phyloP scores from a whole-genome alignment of 192 early-diverging fungal genomes.

The Backusella australiensis region DNA sequence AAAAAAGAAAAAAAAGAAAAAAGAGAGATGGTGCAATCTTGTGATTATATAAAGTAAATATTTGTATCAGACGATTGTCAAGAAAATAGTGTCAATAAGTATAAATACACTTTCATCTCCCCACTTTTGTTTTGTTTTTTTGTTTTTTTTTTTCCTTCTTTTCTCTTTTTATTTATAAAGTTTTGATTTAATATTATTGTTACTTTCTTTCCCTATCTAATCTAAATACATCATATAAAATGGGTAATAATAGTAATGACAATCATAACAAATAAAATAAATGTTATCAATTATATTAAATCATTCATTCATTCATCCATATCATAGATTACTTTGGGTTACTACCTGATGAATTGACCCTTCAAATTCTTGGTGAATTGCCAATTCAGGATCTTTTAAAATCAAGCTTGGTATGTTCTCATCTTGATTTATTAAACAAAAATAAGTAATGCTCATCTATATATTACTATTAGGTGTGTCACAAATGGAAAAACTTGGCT shows the following conservation, averaged over 20 bases:
- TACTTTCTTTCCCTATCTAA: neutral
- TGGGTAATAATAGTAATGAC: neutral
- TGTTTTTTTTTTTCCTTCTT: neutral
- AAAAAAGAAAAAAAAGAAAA: no score
- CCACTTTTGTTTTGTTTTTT: neutral
- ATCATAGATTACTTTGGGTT: neutral
- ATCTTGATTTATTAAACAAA: neutral
- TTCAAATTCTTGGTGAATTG: conserved; percentile 25
- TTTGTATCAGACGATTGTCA: conserved; percentile 11
- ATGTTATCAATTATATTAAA: neutral
- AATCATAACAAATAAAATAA: neutral
- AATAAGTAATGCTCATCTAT: neutral
- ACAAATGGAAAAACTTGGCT: conserved; percentile 29
- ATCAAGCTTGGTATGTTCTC: conserved; percentile 24
- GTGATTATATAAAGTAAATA: conserved; percentile 17
- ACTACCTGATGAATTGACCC: conserved; percentile 28
- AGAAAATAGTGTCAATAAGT: conserved; percentile 12
- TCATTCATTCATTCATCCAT: neutral
- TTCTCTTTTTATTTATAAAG: neutral
- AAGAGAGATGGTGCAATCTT: neutral
- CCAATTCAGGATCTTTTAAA: conserved; percentile 28
- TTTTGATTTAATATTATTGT: neutral
- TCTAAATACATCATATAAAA: neutral
- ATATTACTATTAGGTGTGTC: conserved; percentile 25
- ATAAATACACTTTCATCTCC: neutral